phyloP scores from a whole-genome alignment of 495 filamentous ascomycete genomes.

The Neurospora sp. region DNA sequence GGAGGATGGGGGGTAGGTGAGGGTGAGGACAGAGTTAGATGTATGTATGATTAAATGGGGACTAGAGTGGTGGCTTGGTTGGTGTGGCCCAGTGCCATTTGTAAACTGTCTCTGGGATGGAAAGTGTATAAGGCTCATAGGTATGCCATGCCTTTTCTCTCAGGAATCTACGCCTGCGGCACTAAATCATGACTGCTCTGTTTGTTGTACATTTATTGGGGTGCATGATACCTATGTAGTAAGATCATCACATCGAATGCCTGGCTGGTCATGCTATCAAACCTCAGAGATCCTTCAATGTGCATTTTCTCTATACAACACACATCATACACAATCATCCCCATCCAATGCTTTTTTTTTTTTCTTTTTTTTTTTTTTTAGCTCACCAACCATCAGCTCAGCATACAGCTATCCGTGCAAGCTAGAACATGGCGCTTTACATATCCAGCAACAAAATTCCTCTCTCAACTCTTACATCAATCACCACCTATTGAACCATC shows the following conservation, averaged over 20 bases:
- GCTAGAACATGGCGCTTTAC: not conserved
- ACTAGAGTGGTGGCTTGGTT: not conserved
- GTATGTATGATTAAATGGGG: not conserved
- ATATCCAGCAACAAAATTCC: not conserved
- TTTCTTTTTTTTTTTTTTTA: not conserved
- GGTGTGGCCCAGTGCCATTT: not conserved
- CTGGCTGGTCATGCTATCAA: not conserved
- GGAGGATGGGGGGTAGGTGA: not conserved
- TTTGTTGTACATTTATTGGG: not conserved
- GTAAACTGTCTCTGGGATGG: not conserved
- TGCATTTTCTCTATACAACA: not conserved
- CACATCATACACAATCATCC: not conserved
- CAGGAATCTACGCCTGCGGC: not conserved
- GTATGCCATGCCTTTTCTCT: not conserved
- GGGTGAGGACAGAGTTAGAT: too few species aligned
- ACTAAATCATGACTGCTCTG: not conserved
- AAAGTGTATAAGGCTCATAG: not conserved
- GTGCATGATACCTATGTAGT: not conserved
- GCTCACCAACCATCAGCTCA: not conserved
- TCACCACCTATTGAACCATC: not conserved
- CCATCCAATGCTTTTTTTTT: not conserved
- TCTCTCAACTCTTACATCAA: not conserved
- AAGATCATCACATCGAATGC: not conserved
- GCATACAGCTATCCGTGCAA: not conserved
- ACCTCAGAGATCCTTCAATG: not conserved